These are phyloP conservation scores for Ogataea nakhonphanomensis DNA, from an alignment of 805 yeast species.

Conservation along the genomic window DNA sequence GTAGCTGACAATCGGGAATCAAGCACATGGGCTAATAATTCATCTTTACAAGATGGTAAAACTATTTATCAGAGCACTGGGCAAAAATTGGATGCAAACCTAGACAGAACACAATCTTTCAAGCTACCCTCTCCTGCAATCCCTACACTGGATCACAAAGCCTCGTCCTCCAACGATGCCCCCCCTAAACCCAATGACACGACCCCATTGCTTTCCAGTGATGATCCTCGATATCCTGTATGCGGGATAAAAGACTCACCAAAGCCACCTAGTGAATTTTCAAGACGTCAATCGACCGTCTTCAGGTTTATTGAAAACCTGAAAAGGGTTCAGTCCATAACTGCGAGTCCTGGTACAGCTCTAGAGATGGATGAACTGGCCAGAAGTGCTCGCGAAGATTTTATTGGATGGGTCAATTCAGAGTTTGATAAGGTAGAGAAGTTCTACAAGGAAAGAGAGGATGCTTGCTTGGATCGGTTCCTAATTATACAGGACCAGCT, in stretches of 20 bases:
- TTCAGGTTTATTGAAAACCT: slow-evolving; percentile 15
- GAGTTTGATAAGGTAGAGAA: slow-evolving; percentile 58
- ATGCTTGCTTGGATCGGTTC: slow-evolving; percentile 56
- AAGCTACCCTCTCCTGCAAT: slow-evolving; percentile 29
- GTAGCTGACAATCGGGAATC: background rate
- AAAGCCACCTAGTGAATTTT: background rate
- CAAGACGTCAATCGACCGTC: slow-evolving; percentile 25
- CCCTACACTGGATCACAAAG: slow-evolving; percentile 5
- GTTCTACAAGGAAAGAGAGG: slow-evolving; percentile 61
- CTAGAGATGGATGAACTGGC: slow-evolving; percentile 33
- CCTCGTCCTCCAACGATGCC: background rate
- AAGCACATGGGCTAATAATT: background rate
- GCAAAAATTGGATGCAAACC: background rate
- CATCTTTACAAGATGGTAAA: background rate
- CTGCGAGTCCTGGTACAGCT: slow-evolving; percentile 1
- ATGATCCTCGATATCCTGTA: background rate
- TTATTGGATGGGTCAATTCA: slow-evolving; percentile 62
- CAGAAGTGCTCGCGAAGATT: slow-evolving; percentile 43
- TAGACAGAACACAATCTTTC: slow-evolving; percentile 18
- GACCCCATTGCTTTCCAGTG: slow-evolving; percentile 5
- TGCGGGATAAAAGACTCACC: background rate
- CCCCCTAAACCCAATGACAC: slow-evolving; percentile 3
- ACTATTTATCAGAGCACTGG: background rate
- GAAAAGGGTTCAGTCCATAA: slow-evolving; percentile 16
- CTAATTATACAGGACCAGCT: slow-evolving; percentile 66